Conservation (phyloP, 176 grass and related monocot genomes). For the Carex cristatella region DNA sequence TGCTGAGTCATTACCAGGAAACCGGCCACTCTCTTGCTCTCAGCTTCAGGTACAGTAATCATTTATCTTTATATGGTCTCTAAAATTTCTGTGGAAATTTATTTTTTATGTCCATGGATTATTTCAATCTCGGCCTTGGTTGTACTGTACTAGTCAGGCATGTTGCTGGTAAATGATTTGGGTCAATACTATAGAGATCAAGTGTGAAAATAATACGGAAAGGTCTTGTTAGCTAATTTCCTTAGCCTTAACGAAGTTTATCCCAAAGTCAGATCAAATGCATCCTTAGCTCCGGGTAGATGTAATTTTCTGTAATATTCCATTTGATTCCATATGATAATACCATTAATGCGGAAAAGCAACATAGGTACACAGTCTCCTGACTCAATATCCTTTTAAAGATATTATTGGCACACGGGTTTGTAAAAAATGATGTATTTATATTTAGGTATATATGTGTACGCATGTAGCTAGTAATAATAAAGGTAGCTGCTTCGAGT, state of each 20-base stretch:
- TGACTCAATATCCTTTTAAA: neutral
- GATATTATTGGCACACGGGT: neutral
- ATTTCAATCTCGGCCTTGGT: neutral
- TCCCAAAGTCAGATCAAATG: neutral
- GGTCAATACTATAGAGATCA: neutral
- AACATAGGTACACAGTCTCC: neutral
- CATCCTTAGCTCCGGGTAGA: neutral
- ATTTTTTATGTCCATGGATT: neutral
- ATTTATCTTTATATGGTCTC: neutral
- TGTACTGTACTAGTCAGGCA: neutral
- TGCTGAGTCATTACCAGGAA: conserved; percentile 78
- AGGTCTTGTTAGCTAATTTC: neutral
- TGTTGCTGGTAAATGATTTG: neutral
- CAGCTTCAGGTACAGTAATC: conserved; percentile 61
- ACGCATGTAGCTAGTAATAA: neutral
- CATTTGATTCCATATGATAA: neutral
- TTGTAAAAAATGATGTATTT: neutral
- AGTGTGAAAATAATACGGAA: neutral
- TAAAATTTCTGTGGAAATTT: neutral
- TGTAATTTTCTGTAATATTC: neutral
- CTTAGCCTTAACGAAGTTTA: neutral
- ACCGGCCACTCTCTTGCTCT: conserved; percentile 62
- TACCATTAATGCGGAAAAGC: neutral
- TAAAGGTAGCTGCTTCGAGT: neutral
- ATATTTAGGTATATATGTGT: neutral